Conservation (phyloP, 192 early-diverging fungal species). For the Umbelopsis vinacea region DNA sequence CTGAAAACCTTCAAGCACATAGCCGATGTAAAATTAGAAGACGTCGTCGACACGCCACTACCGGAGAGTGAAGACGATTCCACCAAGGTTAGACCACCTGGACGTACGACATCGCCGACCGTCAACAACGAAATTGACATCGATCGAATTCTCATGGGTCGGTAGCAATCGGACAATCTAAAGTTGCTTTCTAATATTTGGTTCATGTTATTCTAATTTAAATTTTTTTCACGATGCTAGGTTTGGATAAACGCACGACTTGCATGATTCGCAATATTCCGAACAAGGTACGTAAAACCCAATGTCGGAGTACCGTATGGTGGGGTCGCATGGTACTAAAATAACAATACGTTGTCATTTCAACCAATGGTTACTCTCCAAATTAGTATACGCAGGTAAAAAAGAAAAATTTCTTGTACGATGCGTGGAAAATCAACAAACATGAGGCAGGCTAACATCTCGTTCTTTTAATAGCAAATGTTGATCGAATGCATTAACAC, state of each 20-base stretch:
- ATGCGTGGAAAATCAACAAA: no score
- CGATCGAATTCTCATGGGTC: constrained; percentile 24
- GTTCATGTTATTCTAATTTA: no score
- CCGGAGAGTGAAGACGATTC: not conserved
- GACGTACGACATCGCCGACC: not conserved
- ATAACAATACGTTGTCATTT: no score
- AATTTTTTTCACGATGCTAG: constrained; percentile 24
- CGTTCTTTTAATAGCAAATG: constrained; percentile 61
- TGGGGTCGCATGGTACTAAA: not conserved
- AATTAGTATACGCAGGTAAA: constrained; percentile 66
- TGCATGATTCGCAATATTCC: constrained; percentile 91
- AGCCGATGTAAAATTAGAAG: not conserved
- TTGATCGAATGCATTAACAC: constrained; percentile 71
- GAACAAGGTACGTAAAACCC: constrained; percentile 58
- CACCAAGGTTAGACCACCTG: not conserved
- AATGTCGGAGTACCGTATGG: not conserved
- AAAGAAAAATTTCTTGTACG: not conserved
- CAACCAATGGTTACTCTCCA: no score
- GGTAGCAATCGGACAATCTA: not conserved
- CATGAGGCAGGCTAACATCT: not conserved
- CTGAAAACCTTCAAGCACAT: not conserved
- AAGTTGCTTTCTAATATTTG: no score
- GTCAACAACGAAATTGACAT: constrained; percentile 26
- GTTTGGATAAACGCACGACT: constrained; percentile 70
- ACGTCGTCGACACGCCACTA: not conserved